Evolutionary conservation across 805 yeast genomes (phyloP), one percentile per base, ranked within the genome.

Genomic region (Komagataella pastoris): DNA sequence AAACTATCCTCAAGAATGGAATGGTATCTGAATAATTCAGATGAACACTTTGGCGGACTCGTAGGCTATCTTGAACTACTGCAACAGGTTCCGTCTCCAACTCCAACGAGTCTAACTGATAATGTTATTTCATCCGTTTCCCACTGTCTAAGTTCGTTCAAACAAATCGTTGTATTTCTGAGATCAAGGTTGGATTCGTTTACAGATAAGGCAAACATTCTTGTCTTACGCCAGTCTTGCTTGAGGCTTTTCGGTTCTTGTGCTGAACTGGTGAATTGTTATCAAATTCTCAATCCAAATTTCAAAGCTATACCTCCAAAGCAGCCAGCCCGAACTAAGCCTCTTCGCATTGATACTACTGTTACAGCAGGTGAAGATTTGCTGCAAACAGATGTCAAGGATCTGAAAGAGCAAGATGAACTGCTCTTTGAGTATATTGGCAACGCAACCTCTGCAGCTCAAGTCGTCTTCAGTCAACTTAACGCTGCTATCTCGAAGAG

Each of bases 391-490:
- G 83, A 79, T 36, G 75, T 80, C 24, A 30, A 30, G 40, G 40
- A 30, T 12, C 3, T 30, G 40, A 30, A 30, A 30, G 40, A 30
- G 40, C 40, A 30, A 30, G 95, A 87, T 61, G 79, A 76, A 47
- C 83, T 80, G 57, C 66, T 87, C 50, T 84, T 83, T 58, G 79
- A 77, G 40, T 77, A 86, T 17, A 72, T 87, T 46, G 76, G 73
- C 24, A 70, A 73, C 17, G 88, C 90, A 1, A 76, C 85, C 2
- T 62, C 72, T 14, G 76, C 85, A 51, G 90, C 96, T 1, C 85
- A 80, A 58, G 77, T 77, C n/a, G 95, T 88, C 2, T 83, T 85
- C 58, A 75, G 83, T 24, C 91, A 86, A 58, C 66, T 88, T 51
- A 85, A 83, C 30, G 71, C 75, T 53, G 87, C 86, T 0, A 80